Evolutionary conservation across 768 basidiomycete genomes (phyloP).

Genomic region (Roridomyces roridus): DNA sequence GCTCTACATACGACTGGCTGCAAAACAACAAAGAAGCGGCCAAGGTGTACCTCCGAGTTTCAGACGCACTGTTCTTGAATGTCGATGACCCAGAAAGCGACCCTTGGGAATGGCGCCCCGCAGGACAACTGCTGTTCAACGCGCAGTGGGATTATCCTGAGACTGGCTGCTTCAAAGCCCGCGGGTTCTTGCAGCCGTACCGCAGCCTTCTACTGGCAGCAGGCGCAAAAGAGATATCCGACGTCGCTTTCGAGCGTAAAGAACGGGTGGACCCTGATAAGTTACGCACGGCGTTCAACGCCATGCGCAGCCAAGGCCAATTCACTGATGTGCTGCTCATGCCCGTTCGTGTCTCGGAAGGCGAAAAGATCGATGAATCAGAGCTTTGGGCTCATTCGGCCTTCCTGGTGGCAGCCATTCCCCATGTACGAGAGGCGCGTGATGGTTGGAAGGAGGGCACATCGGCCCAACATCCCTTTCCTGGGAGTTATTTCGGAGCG

Average conservation of each 20-base stretch:
- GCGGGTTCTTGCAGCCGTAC: constrained; percentile 40
- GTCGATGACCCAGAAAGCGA: constrained; percentile 43
- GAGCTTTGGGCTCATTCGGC: constrained; percentile 45
- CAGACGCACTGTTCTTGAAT: constrained; percentile 50
- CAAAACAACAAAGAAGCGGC: constrained; percentile 32
- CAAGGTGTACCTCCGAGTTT: constrained; percentile 12
- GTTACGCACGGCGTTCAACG: constrained; percentile 37
- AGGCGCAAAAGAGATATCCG: constrained; percentile 28
- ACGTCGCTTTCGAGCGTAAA: constrained; percentile 22
- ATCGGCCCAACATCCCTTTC: constrained; percentile 9
- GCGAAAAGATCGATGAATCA: constrained; percentile 24
- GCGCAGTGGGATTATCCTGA: constrained; percentile 33
- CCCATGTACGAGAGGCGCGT: constrained; percentile 16
- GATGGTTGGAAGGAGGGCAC: constrained; percentile 16
- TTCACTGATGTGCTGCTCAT: constrained; percentile 46
- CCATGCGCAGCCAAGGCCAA: constrained; percentile 35
- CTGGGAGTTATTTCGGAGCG: constrained; percentile 27
- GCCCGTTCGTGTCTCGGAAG: constrained; percentile 4
- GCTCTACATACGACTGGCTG: constrained; percentile 51
- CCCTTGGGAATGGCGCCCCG: constrained; percentile 47
- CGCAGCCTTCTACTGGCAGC: constrained; percentile 37
- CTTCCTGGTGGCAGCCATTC: constrained; percentile 40
- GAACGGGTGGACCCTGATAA: constrained; percentile 17
- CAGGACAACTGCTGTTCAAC: constrained; percentile 44
- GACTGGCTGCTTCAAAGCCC: constrained; percentile 36